Conservation (phyloP, 192 early-diverging fungal species). For the Powellomyces hirtus region DNA sequence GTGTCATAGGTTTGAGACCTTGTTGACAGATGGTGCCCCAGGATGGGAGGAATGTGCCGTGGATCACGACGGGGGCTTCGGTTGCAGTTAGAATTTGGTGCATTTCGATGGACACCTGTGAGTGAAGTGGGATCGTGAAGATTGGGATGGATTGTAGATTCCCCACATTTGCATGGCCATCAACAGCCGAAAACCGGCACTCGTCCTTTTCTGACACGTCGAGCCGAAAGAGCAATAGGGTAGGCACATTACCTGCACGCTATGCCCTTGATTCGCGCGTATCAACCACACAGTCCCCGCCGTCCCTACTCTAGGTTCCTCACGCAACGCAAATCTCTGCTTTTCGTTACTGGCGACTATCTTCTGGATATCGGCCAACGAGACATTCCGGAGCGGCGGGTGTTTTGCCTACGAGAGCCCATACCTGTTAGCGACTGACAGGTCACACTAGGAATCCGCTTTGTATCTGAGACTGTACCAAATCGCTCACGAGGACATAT, state of each 20-base stretch:
- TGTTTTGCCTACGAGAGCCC: conserved; percentile 41
- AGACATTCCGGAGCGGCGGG: conserved; percentile 56
- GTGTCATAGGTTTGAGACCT: conserved; percentile 73
- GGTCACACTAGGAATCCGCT: background rate
- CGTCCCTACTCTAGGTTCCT: too few relatives aligned
- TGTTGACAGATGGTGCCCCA: conserved; percentile 57
- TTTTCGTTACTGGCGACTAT: conserved; percentile 80
- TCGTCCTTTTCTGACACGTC: background rate
- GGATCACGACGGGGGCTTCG: conserved; percentile 55
- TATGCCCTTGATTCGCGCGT: conserved; percentile 87
- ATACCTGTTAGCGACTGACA: background rate
- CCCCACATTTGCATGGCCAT: too few relatives aligned
- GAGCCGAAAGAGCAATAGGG: too few relatives aligned
- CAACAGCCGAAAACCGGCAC: too few relatives aligned
- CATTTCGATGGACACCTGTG: conserved; percentile 44
- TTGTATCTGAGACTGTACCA: conserved; percentile 37
- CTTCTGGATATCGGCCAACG: conserved; percentile 60
- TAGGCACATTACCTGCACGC: background rate
- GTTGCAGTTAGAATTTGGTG: conserved; percentile 43
- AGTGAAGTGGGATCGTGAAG: background rate
- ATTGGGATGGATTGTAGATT: too few relatives aligned
- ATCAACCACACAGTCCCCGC: conserved; percentile 56
- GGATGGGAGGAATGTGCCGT: conserved; percentile 60
- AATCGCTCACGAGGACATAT: conserved; percentile 63
- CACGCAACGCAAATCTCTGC: conserved; percentile 69